These are phyloP conservation scores for Penium margaritaceum DNA, from an alignment of 139 green algal species.

Conservation along the genomic window DNA sequence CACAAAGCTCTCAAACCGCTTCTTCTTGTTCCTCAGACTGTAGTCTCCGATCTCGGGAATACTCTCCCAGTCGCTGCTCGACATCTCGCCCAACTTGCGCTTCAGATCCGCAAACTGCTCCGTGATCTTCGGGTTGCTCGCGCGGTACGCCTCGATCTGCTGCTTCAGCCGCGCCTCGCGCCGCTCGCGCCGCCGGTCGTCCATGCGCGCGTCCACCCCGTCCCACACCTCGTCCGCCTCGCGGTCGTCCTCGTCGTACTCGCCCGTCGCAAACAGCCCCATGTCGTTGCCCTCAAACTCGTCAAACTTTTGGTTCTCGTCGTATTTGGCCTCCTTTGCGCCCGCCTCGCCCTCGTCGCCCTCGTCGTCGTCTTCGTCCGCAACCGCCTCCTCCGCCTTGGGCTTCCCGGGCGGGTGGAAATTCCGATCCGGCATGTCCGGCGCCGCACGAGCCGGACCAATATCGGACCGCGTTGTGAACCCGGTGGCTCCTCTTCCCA, in stretches of 20 bases:
- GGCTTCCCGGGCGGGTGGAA: not conserved
- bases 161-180: conserved; percentile 81
- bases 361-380: conserved; percentile 47
- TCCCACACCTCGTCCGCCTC: conserved; percentile 95
- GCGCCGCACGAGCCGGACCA: conserved; percentile 60
- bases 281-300: conserved; percentile 92
- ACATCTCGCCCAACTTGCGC: conserved; percentile 74
- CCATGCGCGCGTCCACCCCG: conserved; percentile 83
- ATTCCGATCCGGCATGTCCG: conserved; percentile 42
- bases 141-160: conserved; percentile 84
- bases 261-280: conserved; percentile 66
- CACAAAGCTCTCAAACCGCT: conserved; percentile 68
- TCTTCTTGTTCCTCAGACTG: conserved; percentile 77
- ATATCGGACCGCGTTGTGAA: conserved; percentile 98
- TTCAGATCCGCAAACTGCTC: conserved; percentile 97
- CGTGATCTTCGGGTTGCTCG: conserved; percentile 93
- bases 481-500: conserved; percentile 87
- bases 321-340: conserved; percentile 41
- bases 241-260: conserved; percentile 76
- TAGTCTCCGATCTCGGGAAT: conserved; percentile 98
- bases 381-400: conserved; percentile 9
- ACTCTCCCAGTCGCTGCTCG: conserved; percentile 71
- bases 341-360: conserved; percentile 53
- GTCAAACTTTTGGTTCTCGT: conserved; percentile 76
- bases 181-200: conserved; percentile 66